Evolutionary conservation across 805 yeast species (phyloP).

Genomic region (Lachancea dasiensis): DNA sequence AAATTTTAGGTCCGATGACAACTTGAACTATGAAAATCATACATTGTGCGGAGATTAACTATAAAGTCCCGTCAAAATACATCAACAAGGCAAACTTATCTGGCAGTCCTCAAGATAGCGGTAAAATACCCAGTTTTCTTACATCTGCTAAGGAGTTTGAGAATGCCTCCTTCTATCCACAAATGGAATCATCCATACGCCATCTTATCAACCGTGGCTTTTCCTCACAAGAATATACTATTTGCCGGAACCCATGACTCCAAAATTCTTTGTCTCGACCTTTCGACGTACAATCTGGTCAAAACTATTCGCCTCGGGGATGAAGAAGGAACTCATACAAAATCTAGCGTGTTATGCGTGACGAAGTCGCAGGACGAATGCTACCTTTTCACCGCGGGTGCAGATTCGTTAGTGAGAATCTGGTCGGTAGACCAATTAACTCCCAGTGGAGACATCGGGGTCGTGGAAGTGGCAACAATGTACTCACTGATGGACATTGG

Average conservation of each 20-base stretch:
- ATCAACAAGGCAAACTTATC: no score
- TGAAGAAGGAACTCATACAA: slow-evolving; percentile 22
- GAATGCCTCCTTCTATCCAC: slow-evolving; percentile 45
- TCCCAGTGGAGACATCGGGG: slow-evolving; percentile 12
- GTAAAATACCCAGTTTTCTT: no score
- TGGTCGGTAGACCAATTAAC: slow-evolving; percentile 54
- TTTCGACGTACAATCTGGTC: slow-evolving; percentile 49
- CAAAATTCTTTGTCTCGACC: slow-evolving; percentile 63
- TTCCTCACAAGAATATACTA: slow-evolving; percentile 50
- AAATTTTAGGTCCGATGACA: no score
- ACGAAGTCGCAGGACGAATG: slow-evolving; percentile 47
- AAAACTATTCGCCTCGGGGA: slow-evolving; percentile 40
- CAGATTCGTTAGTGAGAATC: slow-evolving; percentile 82
- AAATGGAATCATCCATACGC: slow-evolving; percentile 72
- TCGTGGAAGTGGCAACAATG: slow-evolving; percentile 57
- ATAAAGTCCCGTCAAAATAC: no score
- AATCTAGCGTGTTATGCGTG: slow-evolving; percentile 56
- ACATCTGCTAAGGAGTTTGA: no score
- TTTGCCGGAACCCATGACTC: slow-evolving; percentile 93
- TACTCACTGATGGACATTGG: slow-evolving; percentile 87
- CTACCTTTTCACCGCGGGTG: slow-evolving; percentile 74
- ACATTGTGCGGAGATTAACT: no score
- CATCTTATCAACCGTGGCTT: slow-evolving; percentile 63
- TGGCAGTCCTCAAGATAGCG: no score
- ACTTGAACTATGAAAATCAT: no score